Conservation (phyloP, 75 land plant genomes). For the Picea sitchensis region DNA sequence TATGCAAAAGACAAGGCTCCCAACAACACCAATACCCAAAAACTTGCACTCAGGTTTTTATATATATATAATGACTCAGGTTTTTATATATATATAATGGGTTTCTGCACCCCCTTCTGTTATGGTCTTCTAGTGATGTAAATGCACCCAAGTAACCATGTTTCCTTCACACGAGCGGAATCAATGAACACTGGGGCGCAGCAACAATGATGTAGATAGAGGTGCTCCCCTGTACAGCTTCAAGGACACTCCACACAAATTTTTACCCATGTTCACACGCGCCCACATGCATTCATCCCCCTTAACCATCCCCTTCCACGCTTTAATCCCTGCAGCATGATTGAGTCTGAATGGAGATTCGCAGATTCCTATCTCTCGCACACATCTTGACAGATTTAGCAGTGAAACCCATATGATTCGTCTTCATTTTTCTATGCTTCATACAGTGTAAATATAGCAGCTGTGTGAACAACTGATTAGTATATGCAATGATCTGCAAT, state of each 20-base stretch:
- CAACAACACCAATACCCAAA: not conserved
- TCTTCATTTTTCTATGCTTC: not conserved
- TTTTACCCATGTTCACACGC: not conserved
- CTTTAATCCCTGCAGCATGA: conserved; percentile 5
- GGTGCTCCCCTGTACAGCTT: not conserved
- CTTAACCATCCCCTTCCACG: not conserved
- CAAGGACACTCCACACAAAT: not conserved
- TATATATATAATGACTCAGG: too few species aligned
- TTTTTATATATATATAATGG: not conserved
- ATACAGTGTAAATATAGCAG: not conserved
- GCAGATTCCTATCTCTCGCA: conserved; percentile 2
- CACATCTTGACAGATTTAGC: not conserved
- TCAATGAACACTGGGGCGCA: not conserved
- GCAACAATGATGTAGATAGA: not conserved
- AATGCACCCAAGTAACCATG: not conserved
- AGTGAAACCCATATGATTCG: not conserved
- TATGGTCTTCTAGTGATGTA: not conserved
- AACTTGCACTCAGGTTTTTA: not conserved
- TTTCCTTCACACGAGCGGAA: conserved; percentile 8
- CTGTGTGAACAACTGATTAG: not conserved
- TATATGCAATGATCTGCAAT: not conserved
- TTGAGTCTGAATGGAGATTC: not conserved
- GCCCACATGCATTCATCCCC: conserved; percentile 10
- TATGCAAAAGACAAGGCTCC: not conserved
- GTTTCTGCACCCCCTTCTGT: not conserved